Conservation (phyloP, 768 basidiomycete genomes). For the Lentinus tigrinus region DNA sequence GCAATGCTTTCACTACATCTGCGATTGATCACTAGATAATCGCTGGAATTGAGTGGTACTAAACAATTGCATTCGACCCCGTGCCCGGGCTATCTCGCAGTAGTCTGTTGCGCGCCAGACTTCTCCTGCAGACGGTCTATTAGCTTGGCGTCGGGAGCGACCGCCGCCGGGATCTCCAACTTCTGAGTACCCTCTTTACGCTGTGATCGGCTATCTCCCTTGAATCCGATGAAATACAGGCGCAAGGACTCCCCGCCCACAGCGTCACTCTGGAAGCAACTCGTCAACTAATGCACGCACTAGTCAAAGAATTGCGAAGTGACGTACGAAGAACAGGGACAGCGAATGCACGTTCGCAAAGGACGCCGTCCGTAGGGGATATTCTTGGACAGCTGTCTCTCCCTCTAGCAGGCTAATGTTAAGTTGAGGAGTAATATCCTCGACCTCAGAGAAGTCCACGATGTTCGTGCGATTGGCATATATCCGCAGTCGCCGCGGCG, state of each 20-base stretch:
- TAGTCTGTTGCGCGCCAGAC: conserved; percentile 59
- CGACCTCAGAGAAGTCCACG: conserved; percentile 75
- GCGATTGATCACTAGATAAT: no score
- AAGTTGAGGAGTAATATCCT: conserved; percentile 66
- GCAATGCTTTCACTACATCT: no score
- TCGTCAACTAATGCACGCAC: neutral
- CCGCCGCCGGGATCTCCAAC: conserved; percentile 76
- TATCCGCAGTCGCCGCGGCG: conserved; percentile 73
- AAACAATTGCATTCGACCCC: no score
- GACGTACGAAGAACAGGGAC: conserved; percentile 78
- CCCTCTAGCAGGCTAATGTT: conserved; percentile 71
- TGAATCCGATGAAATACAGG: conserved; percentile 82
- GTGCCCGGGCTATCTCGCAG: conserved; percentile 46
- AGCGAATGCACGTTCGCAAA: conserved; percentile 74
- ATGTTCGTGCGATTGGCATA: conserved; percentile 75
- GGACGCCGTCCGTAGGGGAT: conserved; percentile 73
- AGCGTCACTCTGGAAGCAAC: conserved; percentile 54
- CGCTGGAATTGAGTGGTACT: no score
- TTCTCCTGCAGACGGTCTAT: conserved; percentile 61
- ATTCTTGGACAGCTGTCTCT: conserved; percentile 67
- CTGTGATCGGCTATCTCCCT: conserved; percentile 59
- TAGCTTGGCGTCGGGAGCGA: conserved; percentile 71
- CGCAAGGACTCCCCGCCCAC: conserved; percentile 63
- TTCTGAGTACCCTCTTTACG: conserved; percentile 61
- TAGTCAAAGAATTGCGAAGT: neutral